Conservation (phyloP, 768 basidiomycete genomes). For the Boletus sp. region DNA sequence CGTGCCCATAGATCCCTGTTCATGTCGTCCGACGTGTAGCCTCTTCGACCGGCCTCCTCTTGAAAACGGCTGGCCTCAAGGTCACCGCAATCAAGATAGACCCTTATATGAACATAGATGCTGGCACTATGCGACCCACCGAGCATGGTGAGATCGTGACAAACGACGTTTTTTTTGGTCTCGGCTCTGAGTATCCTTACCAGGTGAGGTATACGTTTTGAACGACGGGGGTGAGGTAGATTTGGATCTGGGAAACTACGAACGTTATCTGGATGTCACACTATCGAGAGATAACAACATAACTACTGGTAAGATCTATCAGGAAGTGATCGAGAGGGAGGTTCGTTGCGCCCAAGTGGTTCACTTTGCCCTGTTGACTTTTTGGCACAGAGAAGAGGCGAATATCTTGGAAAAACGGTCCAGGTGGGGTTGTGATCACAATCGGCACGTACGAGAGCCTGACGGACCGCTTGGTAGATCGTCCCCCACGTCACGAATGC, state of each 20-base stretch:
- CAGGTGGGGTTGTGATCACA: constrained; percentile 53
- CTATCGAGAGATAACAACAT: constrained; percentile 95
- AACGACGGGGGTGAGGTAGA: constrained; percentile 99
- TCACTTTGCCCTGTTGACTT: constrained; percentile 8
- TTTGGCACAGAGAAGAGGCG: constrained; percentile 62
- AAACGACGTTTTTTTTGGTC: constrained; percentile 2
- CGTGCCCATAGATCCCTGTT: constrained; percentile 15
- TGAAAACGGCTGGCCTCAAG: constrained; percentile 94
- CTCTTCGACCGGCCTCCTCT: constrained; percentile 91
- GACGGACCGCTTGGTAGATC: constrained; percentile 48
- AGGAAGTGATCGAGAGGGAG: constrained; percentile 96
- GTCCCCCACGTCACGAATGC: constrained; percentile 96
- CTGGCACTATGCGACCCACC: constrained; percentile 97
- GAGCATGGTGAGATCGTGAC: constrained; percentile 77
- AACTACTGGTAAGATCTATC: constrained; percentile 97
- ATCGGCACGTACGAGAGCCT: neutral
- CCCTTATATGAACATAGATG: constrained; percentile 99
- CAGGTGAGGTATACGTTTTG: constrained; percentile 95
- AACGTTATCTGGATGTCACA: constrained; percentile 94
- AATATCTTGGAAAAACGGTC: constrained; percentile 96
- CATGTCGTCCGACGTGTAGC: constrained; percentile 49
- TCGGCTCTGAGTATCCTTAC: constrained; percentile 21
- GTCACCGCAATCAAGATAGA: constrained; percentile 99
- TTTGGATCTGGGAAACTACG: constrained; percentile 96
- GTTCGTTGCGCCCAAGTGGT: constrained; percentile 43